Evolutionary conservation across 208 protist species (phyloP), one percentile per base, ranked within the genome.

Genomic region (Borovskyia barvae): DNA sequence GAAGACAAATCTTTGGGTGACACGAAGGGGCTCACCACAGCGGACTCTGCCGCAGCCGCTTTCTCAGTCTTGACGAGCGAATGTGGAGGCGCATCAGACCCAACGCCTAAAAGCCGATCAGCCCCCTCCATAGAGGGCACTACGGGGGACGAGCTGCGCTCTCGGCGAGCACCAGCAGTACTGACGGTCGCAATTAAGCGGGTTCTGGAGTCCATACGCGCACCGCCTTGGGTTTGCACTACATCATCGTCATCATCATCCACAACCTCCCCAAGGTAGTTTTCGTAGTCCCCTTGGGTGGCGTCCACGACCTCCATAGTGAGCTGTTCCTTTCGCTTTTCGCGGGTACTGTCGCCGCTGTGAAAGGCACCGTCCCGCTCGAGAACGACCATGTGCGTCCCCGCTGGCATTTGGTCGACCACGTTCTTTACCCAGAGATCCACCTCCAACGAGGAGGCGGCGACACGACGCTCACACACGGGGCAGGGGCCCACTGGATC

Each of bases 401-500:
- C 82, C 19, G 55, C 36, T 25, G 90, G 86, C 84, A 93, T 85
- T 46, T 84, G 66, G 55, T 77, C 66, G 17, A 85, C 50, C 19
- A 91, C 80, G 26, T 79, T 62, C 54, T 82, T 53, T 76, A 93
- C 80, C 87, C 90, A 96, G 22, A 80, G 37, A 52, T 96, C 90
- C 19, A 96, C 68, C 58, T 90, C 80, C 22, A 96, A 78, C 25
- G 75, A 82, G 4, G 86, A 93, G 39, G 85, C 81, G 5, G 67
- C 45, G 35, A 93, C 85, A 49, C 84, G 79, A 30, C 75, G 72
- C 62, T 90, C 78, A 62, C 90, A 96, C 48, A 93, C 86, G 14
- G 86, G 84, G 67, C 90, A 96, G 30, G 83, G 77, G n/a, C 69
- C 90, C 12, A 64, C 80, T 12, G 86, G 86, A 47, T 96, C 90